Evolutionary conservation across 2,329 filamentous ascomycete species (phyloP), one percentile per base, ranked within the genome.

Genomic region (Waltergamsia citrina): DNA sequence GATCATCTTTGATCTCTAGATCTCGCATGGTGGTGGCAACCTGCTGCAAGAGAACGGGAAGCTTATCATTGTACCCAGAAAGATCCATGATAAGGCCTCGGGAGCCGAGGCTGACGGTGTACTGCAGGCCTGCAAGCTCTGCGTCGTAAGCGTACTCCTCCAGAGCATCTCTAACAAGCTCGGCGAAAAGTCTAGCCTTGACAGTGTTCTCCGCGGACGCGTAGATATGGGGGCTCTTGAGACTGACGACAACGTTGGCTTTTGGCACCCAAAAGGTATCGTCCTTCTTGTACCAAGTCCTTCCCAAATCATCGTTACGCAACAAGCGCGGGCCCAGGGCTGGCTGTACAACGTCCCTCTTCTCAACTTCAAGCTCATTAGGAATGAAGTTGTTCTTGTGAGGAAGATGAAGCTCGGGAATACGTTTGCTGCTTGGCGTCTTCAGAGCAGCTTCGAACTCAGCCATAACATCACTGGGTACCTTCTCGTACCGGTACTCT

Each of bases 221-320:
- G 52, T 78, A 79, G n/a, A 84, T 78, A 29, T 94, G 60, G 0
- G 87, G 83, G 38, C 81, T 94, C 46, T 80, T 76, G 43, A 93
- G 69, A 45, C 80, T 85, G 42, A 94, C 75, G 43, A 87, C 74
- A 14, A 96, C 65, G 38, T 87, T 92, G 4, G 85, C 92, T 56
- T 94, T 94, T 7, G 92, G 92, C 8, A 96, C 92, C 88, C 90
- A 96, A 59, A 96, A 98, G 1, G 81, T 87, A 47, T 98, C 92
- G 49, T 98, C 92, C 60, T 96, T 96, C 67, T 98, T 98, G 67
- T 80, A 95, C 92, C 92, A 98, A 3, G 85, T 81, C 20, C 88
- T 78, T 1, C 85, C 78, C 22, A 78, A 64, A 6, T 79, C 69
- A 44, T 95, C 90, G 47, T 94, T 87, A 44, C 88, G 79, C 41